Conservation (phyloP, 2,329 filamentous ascomycete species). For the Ophiostoma pallidulum region DNA sequence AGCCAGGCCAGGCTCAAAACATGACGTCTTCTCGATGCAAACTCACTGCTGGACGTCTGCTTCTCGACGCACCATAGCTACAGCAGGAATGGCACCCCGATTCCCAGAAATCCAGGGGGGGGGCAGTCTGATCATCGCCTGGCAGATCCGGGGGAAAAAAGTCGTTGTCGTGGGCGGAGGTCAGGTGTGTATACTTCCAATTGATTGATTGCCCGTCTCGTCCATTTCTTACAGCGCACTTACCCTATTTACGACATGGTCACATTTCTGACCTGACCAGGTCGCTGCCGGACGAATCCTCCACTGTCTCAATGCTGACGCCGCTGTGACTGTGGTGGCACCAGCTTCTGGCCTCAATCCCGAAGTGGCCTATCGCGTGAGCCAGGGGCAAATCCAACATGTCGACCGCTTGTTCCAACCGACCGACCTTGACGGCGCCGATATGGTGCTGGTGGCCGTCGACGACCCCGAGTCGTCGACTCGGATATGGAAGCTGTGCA, state of each 20-base stretch:
- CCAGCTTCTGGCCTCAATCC: constrained; percentile 72
- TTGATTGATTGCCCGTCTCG: too few species aligned
- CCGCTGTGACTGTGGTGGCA: constrained; percentile 75
- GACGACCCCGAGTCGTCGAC: constrained; percentile 90
- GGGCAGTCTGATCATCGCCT: constrained; percentile 87
- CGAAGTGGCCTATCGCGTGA: constrained; percentile 76
- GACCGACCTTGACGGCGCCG: constrained; percentile 67
- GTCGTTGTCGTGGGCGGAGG: constrained; percentile 92
- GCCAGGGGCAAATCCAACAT: constrained; percentile 66
- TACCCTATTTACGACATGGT: too few species aligned
- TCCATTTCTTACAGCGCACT: too few species aligned
- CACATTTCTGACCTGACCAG: constrained; percentile 38
- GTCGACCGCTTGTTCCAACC: constrained; percentile 77
- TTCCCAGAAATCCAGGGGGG: constrained; percentile 82
- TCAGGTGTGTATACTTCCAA: too few species aligned
- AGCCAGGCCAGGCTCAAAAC: background rate
- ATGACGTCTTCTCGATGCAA: background rate
- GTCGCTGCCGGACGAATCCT: constrained; percentile 92
- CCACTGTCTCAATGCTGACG: constrained; percentile 90
- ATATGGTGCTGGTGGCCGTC: constrained; percentile 88
- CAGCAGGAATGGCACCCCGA: constrained; percentile 24
- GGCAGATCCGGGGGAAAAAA: constrained; percentile 83
- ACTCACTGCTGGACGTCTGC: background rate
- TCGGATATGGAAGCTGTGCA: constrained; percentile 87
- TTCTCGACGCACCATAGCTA: background rate